Evolutionary conservation across 2,329 filamentous ascomycete genomes (phyloP).

Genomic region (Exserohilum rostratum): DNA sequence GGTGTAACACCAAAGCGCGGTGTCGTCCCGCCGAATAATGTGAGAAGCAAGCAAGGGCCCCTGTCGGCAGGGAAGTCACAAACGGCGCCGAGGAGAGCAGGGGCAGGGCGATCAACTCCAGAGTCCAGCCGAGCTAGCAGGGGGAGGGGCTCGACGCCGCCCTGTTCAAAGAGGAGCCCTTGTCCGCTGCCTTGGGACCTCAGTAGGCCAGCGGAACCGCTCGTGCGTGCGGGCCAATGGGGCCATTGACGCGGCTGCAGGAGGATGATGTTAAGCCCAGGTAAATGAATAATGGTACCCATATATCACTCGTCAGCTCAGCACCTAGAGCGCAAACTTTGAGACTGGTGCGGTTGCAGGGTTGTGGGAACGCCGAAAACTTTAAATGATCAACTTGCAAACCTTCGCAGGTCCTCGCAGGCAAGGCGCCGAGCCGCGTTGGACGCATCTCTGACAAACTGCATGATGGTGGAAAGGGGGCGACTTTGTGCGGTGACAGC

Average conservation of each 20-base stretch:
- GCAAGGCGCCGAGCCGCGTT: constrained; percentile 34
- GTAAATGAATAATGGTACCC: constrained; percentile 38
- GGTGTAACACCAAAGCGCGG: constrained; percentile 43
- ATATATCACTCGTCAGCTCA: constrained; percentile 33
- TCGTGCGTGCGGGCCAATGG: constrained; percentile 28
- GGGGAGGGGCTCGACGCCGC: constrained; percentile 39
- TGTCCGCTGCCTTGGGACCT: constrained; percentile 35
- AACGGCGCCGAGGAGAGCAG: constrained; percentile 36
- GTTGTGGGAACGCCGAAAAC: constrained; percentile 45
- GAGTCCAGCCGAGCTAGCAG: constrained; percentile 40
- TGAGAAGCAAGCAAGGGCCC: constrained; percentile 32
- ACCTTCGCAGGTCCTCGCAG: constrained; percentile 36
- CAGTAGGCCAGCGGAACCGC: constrained; percentile 21
- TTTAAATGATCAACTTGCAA: constrained; percentile 41
- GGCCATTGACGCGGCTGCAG: constrained; percentile 22
- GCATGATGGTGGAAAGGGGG: constrained; percentile 13
- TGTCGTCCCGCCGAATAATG: constrained; percentile 37
- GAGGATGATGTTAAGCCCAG: constrained; percentile 29
- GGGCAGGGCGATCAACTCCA: constrained; percentile 26
- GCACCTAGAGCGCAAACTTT: constrained; percentile 41
- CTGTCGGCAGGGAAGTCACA: constrained; percentile 34
- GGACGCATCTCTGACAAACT: constrained; percentile 22
- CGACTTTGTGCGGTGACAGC: too few species aligned
- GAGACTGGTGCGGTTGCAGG: constrained; percentile 48
- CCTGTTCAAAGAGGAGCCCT: constrained; percentile 34